Evolutionary conservation across 140 eudicot genomes (phyloP), one percentile per base, ranked within the genome.

Genomic region (Stevia rebaudiana): DNA sequence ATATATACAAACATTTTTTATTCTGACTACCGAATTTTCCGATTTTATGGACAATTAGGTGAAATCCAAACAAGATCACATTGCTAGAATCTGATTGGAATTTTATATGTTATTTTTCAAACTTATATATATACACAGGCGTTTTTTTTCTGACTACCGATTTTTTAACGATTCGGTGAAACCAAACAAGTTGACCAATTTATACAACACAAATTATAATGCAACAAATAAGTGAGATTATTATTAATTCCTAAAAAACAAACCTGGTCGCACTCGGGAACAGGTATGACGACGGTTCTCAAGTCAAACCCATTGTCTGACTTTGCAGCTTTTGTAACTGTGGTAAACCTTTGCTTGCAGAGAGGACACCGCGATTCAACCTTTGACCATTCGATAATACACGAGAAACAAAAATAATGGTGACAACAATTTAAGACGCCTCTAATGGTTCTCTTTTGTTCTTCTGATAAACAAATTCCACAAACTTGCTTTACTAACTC

Each of bases 331-430:
- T 89, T 92, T 57, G 90, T 85, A 39, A 92, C 79, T 56, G 94
- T 78, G 57, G 84, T 64, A 61, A 88, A 88, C 73, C 96, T 80
- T 71, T 92, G 97, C 74, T 92, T 92, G 76, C 99, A 92, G 6
- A 88, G 71, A 11, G 97, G 99, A 56, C 99, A 92, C 54, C 99
- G 95, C 15, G 97, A 79, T 78, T 92, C 99, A 75, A 92, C 95
- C 74, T 92, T 92, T 8, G 99, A 92, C 99, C 97, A 92, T 80
- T 92, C 99, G 86, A 85, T 77, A 43, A 92, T 92, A 79, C 97
- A 88, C 16, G 94, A 83, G 59, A 83, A 92, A 73, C 96, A 92
- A 15, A 85, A 92, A 65, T 79, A 85, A 74, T 92, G 98, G 63
- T 74, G 82, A 76, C 98, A 92, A 36, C 98, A 88, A 65, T 85